A percentile compares a stretch with the other conserved stretches of the same genome.
These are phyloP conservation scores for Biscogniauxia mediterranea DNA, from an alignment of 2,329 filamentous ascomycete genomes.

Conservation along the genomic window DNA sequence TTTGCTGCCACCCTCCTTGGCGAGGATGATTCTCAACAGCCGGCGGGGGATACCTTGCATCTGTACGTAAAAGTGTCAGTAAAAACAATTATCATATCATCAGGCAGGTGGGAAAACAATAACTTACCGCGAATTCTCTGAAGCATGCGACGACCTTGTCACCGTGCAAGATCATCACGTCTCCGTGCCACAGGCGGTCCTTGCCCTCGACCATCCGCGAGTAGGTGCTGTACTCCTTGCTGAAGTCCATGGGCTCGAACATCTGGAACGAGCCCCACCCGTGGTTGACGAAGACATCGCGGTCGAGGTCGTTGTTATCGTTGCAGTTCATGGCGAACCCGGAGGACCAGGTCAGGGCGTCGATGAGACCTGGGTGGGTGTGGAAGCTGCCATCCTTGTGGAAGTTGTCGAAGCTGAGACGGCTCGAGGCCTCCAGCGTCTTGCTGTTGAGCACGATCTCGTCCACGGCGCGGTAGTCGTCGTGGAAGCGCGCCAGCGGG, in stretches of 20 bases:
- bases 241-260: constrained; percentile 16
- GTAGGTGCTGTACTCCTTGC: constrained; percentile 21
- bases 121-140: constrained; percentile 15
- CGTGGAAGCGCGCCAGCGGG: constrained; percentile 28
- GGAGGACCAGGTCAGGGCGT: constrained; percentile 17
- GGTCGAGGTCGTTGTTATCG: constrained; percentile 22
- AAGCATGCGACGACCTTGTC: constrained; percentile 20
- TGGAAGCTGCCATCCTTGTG: constrained; percentile 21
- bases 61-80: constrained; percentile 2
- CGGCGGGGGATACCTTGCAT: constrained; percentile 19
- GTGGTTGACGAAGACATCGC: constrained; percentile 26
- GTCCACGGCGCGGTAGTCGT: constrained; percentile 29
- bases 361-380: constrained; percentile 24
- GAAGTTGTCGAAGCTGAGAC: constrained; percentile 13
- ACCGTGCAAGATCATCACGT: constrained; percentile 18
- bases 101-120: background rate
- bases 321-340: constrained; percentile 29
- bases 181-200: constrained; percentile 21
- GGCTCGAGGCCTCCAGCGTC: constrained; percentile 22
- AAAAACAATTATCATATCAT: too few species aligned
- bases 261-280: constrained; percentile 24
- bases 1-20: constrained; percentile 15
- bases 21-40: constrained; percentile 17
- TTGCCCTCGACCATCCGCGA: constrained; percentile 16
- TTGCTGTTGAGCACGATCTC: constrained; percentile 32